Percentiles rank a stretch among this genome's conserved stretches.
Conservation (phyloP, 441 rosid species). For the Theobroma grandiflorum region DNA sequence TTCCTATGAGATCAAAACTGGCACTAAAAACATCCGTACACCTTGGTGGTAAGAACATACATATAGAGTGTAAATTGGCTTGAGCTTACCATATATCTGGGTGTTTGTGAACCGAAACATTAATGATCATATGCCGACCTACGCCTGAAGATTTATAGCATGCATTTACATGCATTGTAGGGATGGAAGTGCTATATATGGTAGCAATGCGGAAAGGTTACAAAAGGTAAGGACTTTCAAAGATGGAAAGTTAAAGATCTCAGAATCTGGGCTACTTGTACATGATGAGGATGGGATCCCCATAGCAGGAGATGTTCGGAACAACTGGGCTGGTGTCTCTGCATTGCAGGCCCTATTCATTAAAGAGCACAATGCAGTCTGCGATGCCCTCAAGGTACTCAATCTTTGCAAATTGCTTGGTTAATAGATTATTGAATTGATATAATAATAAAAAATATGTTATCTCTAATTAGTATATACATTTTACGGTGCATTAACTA, state of each 20-base stretch:
- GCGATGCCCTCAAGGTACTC: constrained; percentile 66
- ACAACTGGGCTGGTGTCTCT: constrained; percentile 79
- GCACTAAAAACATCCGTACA: constrained; percentile 58
- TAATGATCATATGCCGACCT: too few relatives aligned
- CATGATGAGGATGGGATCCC: constrained; percentile 54
- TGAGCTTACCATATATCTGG: too few relatives aligned
- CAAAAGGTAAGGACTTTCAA: constrained; percentile 59
- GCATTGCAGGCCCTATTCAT: constrained; percentile 66
- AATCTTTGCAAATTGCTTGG: background rate
- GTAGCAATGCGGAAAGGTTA: constrained; percentile 51
- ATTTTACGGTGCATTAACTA: background rate
- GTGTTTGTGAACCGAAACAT: too few relatives aligned
- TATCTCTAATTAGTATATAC: too few relatives aligned
- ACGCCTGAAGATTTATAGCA: too few relatives aligned
- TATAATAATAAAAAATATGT: too few relatives aligned
- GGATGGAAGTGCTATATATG: constrained; percentile 78
- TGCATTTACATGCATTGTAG: constrained; percentile 32
- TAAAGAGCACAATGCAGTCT: constrained; percentile 72
- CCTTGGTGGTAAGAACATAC: constrained; percentile 72
- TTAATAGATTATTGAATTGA: background rate
- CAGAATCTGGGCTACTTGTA: constrained; percentile 59
- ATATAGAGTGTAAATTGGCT: background rate
- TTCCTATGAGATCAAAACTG: constrained; percentile 56
- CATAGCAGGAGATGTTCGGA: constrained; percentile 70
- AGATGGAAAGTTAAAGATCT: constrained; percentile 76